Percentiles rank a stretch among this genome's conserved stretches.
phyloP scores from a whole-genome alignment of 2,329 filamentous ascomycete species.

The Juglanconis juglandina region DNA sequence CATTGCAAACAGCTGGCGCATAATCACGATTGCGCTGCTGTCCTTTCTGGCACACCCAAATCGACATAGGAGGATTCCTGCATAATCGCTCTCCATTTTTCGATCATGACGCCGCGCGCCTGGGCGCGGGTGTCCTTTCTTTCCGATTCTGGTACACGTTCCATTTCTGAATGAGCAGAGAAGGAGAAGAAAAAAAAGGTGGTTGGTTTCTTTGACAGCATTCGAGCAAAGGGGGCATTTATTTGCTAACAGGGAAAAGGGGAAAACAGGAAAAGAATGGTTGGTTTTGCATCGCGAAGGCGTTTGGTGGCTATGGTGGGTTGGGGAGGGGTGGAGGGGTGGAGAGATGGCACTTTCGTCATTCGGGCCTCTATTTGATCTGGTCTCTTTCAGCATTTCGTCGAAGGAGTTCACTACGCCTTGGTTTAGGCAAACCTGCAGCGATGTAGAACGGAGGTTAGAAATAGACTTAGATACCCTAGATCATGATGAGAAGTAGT shows the following conservation, averaged over 20 bases:
- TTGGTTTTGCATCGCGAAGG: slow-evolving; percentile 9
- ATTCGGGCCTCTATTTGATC: not conserved
- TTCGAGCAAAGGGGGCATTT: not conserved
- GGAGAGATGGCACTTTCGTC: too few species aligned
- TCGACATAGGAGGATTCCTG: too few species aligned
- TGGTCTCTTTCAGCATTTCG: not conserved
- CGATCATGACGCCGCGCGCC: too few species aligned
- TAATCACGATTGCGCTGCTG: too few species aligned
- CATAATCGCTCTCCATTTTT: too few species aligned
- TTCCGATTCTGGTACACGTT: too few species aligned
- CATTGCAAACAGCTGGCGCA: too few species aligned
- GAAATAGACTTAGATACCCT: slow-evolving; percentile 1
- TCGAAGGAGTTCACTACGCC: not conserved
- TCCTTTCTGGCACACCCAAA: too few species aligned
- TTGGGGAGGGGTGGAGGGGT: too few species aligned
- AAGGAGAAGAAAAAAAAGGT: too few species aligned
- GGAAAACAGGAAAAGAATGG: not conserved
- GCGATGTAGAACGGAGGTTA: not conserved
- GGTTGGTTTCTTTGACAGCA: not conserved
- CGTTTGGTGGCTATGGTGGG: not conserved
- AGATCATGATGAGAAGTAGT: not conserved
- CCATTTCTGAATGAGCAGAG: too few species aligned
- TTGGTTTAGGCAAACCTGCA: not conserved
- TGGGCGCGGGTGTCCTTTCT: too few species aligned
- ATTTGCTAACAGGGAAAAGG: not conserved